Evolutionary conservation across 441 rosid species (phyloP).

Genomic region (Adansonia madagascariensis): DNA sequence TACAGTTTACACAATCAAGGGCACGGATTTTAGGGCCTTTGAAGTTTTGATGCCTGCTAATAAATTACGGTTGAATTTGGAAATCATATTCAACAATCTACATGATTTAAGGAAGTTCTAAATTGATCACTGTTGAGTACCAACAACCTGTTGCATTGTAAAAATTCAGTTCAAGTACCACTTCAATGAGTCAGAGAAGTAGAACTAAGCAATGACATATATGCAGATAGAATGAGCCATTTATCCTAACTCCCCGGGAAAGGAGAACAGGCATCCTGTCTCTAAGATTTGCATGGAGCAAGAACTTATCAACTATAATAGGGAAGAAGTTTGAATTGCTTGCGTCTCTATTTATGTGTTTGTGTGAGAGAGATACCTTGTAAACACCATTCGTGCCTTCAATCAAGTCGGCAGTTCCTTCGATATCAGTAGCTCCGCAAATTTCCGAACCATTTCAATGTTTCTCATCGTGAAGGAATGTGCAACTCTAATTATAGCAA

Average conservation of each 20-base stretch:
- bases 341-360: neutral
- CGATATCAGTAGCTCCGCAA: constrained; percentile 50
- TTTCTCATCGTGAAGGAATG: constrained; percentile 59
- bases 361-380: constrained; percentile 34
- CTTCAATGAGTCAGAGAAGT: neutral
- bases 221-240: neutral
- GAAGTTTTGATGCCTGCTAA: neutral
- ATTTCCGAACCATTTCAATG: constrained; percentile 67
- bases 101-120: neutral
- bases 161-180: neutral
- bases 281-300: constrained; percentile 25
- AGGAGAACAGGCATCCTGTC: constrained; percentile 18
- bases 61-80: neutral
- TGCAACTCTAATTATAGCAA: constrained; percentile 18
- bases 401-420: constrained; percentile 39
- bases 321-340: neutral
- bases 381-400: constrained; percentile 16
- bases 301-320: neutral
- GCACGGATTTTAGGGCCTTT: neutral
- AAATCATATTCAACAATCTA: constrained; percentile 6
- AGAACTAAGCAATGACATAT: neutral
- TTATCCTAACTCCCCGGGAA: neutral
- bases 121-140: neutral
- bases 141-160: neutral
- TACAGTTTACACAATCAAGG: neutral